These are phyloP conservation scores for Tricholoma bakamatsutake DNA, from an alignment of 768 basidiomycete genomes.

Conservation along the genomic window DNA sequence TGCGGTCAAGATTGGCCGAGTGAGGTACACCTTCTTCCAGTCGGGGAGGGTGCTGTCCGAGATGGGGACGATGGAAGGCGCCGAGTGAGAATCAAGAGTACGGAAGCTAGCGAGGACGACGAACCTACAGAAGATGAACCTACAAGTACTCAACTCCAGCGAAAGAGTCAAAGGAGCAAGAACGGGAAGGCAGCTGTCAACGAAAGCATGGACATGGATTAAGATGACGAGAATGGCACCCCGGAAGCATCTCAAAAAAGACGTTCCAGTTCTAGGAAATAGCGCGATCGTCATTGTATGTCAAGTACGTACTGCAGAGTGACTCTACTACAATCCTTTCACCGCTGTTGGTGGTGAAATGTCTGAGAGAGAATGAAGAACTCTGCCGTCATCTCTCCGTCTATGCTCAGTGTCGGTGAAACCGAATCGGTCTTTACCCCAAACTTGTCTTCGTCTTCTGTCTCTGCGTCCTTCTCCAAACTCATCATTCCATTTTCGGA, in stretches of 20 bases:
- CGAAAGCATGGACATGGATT: slow-evolving; percentile 38
- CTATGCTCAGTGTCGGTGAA: slow-evolving; percentile 50
- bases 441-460: slow-evolving; percentile 62
- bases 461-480: slow-evolving; percentile 82
- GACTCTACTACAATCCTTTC: slow-evolving; percentile 1
- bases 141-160: slow-evolving; percentile 20
- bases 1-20: slow-evolving; percentile 59
- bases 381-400: slow-evolving; percentile 38
- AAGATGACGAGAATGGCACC: slow-evolving; percentile 25
- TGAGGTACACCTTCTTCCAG: slow-evolving; percentile 40
- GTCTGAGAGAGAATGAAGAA: slow-evolving; percentile 20
- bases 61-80: slow-evolving; percentile 50
- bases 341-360: not conserved
- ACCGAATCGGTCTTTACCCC: slow-evolving; percentile 87
- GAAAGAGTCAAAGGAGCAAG: slow-evolving; percentile 24
- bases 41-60: slow-evolving; percentile 67
- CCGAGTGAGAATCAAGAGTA: slow-evolving; percentile 24
- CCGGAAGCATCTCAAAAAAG: slow-evolving; percentile 10
- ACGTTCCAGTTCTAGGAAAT: slow-evolving; percentile 14
- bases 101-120: slow-evolving; percentile 37
- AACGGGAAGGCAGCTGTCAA: slow-evolving; percentile 22
- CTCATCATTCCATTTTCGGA: slow-evolving; percentile 89
- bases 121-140: slow-evolving; percentile 37
- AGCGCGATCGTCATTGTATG: slow-evolving; percentile 6
- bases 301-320: slow-evolving; percentile 1